Conservation (phyloP, 1,284 basidiomycete species). For the Apiotrichum gamsii region DNA sequence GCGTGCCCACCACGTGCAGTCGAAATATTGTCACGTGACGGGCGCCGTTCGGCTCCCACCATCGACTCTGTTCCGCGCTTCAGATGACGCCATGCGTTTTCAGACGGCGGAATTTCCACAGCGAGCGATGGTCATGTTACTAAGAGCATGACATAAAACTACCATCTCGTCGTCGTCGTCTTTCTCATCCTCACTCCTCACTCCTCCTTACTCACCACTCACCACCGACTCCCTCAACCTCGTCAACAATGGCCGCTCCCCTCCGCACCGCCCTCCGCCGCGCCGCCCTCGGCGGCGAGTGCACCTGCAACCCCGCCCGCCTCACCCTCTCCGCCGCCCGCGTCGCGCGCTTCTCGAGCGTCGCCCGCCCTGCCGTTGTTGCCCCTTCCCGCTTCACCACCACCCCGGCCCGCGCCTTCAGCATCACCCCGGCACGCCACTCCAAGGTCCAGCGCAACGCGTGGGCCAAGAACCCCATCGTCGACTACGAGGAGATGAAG, state of each 20-base stretch:
- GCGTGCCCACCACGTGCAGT: no score
- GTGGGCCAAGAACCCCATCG: conserved; percentile 49
- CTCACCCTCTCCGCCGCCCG: background rate
- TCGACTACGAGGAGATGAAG: conserved; percentile 80
- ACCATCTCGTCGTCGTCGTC: background rate
- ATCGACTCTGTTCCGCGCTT: no score
- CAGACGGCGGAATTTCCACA: no score
- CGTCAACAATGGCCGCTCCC: background rate
- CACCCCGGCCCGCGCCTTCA: conserved; percentile 1
- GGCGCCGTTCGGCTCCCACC: no score
- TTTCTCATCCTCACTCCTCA: background rate
- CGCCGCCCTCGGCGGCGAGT: background rate
- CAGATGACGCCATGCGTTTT: no score
- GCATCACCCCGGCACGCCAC: background rate
- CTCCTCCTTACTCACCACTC: background rate
- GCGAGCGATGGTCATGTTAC: no score
- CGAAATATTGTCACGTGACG: no score
- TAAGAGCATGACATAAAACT: no score
- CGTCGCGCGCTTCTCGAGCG: background rate
- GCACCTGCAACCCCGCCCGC: conserved; percentile 2
- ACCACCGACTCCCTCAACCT: background rate
- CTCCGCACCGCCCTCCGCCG: conserved; percentile 8
- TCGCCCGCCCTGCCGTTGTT: background rate
- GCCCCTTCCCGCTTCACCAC: background rate
- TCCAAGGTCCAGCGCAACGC: conserved; percentile 9